Evolutionary conservation across 2,329 filamentous ascomycete species (phyloP), one percentile per base, ranked within the genome.

Genomic region (Helicocarpus griseus): DNA sequence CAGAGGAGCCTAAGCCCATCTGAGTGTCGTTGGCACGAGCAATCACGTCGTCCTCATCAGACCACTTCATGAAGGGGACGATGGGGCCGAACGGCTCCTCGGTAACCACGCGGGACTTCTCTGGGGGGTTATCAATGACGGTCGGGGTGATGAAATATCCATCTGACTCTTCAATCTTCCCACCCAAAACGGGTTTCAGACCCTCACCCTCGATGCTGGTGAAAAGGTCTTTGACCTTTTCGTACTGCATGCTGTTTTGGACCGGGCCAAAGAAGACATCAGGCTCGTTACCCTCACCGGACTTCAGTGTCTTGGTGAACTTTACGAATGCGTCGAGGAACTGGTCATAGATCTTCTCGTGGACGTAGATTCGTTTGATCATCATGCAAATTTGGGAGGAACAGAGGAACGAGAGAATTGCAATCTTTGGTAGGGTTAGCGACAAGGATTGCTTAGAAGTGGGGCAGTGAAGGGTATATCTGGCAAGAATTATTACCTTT

Each of bases 11-110:
- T 1, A 81, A 70, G 40, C 77, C 78, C 14, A 69, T 69, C 44
- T 72, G 69, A 26, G 69, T 72, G 57, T 71, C 63, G 63, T 80
- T 77, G 2, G 73, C 74, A 5, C 74, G 62, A 3, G 53, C 28
- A 4, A 77, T 57, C 0, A 73, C 71, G 46, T 75, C 65, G n/a
- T 69, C 63, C 57, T 76, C 74, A 0, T 74, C 69, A 0, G 68
- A 66, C 79, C 80, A 85, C 11, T 72, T 72, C 50, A 82, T 63
- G n/a, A 83, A 68, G 0, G 81, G 80, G 1, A 83, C 73, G 33
- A 85, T 77, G 0, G 81, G 81, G 73, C 77, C 78, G 53, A 81
- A 81, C 28, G 77, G 76, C 59, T 82, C 79, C 57, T 81, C 79
- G 33, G 65, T 63, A 14, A 80, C 75, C 24, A 80, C 67, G 39